Percentiles rank a stretch among this genome's conserved stretches.
These are phyloP conservation scores for Rubia tinctorum DNA, from an alignment of 305 asterid species.

Conservation along the genomic window DNA sequence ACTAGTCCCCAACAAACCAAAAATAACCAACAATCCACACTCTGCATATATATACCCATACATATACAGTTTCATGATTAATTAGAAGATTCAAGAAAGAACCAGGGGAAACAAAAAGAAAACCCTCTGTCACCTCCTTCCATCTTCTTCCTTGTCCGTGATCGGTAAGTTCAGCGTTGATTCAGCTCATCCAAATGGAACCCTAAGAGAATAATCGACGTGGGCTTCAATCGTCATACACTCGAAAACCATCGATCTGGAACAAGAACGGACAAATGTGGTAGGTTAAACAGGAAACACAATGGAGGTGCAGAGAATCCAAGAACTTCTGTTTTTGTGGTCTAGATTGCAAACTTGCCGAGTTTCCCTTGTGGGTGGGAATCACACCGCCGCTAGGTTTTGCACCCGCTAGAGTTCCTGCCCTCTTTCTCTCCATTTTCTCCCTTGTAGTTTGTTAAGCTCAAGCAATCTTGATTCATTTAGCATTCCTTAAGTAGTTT, in stretches of 20 bases:
- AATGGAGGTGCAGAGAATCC: slow-evolving; percentile 44
- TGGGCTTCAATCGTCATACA: neutral
- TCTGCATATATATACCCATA: neutral
- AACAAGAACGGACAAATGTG: slow-evolving; percentile 4
- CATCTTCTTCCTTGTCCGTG: slow-evolving; percentile 3
- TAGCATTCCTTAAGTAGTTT: too few relatives aligned
- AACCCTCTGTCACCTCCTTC: slow-evolving; percentile 11
- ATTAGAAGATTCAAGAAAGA: neutral
- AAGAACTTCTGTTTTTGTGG: slow-evolving; percentile 28
- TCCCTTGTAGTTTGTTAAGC: neutral
- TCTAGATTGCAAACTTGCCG: slow-evolving; percentile 22
- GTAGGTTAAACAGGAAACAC: slow-evolving; percentile 15
- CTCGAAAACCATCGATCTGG: slow-evolving; percentile 22
- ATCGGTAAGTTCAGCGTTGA: slow-evolving; percentile 14
- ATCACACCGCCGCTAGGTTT: slow-evolving; percentile 50
- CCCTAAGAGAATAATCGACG: slow-evolving; percentile 9
- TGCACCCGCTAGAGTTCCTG: slow-evolving; percentile 38
- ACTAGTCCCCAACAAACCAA: neutral
- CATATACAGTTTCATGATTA: neutral
- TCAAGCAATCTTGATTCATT: neutral
- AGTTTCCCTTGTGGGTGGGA: slow-evolving; percentile 51
- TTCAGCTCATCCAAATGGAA: neutral
- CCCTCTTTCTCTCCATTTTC: neutral
- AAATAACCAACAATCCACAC: neutral
- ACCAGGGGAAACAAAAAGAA: neutral